Conservation (phyloP, 106 monocot genomes). For the Dioscorea zingiberensis region DNA sequence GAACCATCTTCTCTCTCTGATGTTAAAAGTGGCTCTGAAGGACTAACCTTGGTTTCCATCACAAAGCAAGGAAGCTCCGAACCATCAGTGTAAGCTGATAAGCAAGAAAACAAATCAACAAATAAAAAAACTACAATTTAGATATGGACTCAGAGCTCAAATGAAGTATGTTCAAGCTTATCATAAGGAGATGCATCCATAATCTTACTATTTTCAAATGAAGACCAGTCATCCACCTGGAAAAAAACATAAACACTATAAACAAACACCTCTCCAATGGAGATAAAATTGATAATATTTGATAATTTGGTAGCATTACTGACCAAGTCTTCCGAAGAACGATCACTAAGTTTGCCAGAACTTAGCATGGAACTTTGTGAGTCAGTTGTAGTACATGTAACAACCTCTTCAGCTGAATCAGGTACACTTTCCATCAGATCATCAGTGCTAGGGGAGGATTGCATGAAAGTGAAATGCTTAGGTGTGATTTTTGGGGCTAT, state of each 20-base stretch:
- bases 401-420: constrained; percentile 29
- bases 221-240: constrained; percentile 32
- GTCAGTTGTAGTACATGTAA: constrained; percentile 10
- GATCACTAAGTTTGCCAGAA: constrained; percentile 9
- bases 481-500: constrained; percentile 58
- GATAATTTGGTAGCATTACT: background rate
- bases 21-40: constrained; percentile 17
- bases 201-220: constrained; percentile 7
- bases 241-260: background rate
- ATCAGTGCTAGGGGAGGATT: background rate
- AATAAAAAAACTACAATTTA: no score
- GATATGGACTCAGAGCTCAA: no score
- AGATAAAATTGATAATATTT: no score
- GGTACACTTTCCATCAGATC: constrained; percentile 12
- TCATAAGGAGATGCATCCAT: constrained; percentile 14
- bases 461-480: no score
- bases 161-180: constrained; percentile 11
- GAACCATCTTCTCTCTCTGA: constrained; percentile 24
- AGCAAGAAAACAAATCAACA: background rate
- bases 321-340: constrained; percentile 22
- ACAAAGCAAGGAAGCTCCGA: constrained; percentile 8
- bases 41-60: constrained; percentile 10
- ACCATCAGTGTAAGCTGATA: constrained; percentile 4
- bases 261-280: no score
- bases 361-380: constrained; percentile 7